These are phyloP conservation scores for Vachellia pachyceras DNA, from an alignment of 306 rosid genomes.

Conservation along the genomic window DNA sequence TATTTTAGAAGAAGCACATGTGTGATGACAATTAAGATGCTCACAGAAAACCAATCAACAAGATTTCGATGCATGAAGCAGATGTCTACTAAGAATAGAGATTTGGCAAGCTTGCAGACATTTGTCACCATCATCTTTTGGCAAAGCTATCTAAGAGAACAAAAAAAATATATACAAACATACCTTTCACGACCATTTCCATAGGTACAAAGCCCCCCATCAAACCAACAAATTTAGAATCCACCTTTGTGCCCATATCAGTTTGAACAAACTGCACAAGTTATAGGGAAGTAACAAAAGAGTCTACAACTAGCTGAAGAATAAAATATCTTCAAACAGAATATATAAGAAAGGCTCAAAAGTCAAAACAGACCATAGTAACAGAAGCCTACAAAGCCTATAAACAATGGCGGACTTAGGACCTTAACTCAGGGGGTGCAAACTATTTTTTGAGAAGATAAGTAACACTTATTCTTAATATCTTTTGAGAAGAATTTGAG, in stretches of 20 bases:
- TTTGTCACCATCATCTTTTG: constrained; percentile 10
- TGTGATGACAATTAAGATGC: constrained; percentile 9
- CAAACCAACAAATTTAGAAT: constrained; percentile 38
- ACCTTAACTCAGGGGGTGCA: too few species aligned
- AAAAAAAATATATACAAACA: constrained; percentile 20
- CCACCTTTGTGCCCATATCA: constrained; percentile 53
- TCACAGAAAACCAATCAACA: constrained; percentile 34
- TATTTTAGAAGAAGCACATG: not conserved
- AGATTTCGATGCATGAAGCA: constrained; percentile 10
- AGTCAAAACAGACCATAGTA: not conserved
- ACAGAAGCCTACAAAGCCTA: not conserved
- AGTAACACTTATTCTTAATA: too few species aligned
- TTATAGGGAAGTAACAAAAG: not conserved
- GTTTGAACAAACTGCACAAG: constrained; percentile 87
- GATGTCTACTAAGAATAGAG: constrained; percentile 23
- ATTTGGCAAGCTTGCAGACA: constrained; percentile 28
- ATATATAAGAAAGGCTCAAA: not conserved
- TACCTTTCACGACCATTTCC: constrained; percentile 92
- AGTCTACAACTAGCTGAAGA: not conserved
- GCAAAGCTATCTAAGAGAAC: constrained; percentile 36
- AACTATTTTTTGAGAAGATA: too few species aligned
- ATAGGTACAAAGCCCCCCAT: constrained; percentile 83
- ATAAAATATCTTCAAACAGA: not conserved
- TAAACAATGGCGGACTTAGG: too few species aligned
- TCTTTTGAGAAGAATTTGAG: too few species aligned